Evolutionary conservation across 805 yeast species (phyloP).

Genomic region (Zygosaccharomyces rouxii): DNA sequence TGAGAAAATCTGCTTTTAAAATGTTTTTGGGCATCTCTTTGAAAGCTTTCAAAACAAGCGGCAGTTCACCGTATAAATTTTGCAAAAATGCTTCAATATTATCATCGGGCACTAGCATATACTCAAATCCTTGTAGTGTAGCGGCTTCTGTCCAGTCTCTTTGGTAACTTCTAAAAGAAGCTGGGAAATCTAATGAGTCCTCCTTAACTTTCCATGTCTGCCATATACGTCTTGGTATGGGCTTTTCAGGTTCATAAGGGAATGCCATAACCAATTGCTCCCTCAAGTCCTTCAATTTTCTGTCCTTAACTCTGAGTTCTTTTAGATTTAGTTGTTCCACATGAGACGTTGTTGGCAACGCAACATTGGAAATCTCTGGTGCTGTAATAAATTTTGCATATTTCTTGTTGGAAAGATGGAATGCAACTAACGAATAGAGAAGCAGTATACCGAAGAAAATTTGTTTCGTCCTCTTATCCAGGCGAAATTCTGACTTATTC

Average conservation of each 20-base stretch:
- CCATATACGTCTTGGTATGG: conserved; percentile 81
- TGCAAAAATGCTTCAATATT: conserved; percentile 52
- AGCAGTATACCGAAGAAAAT: conserved; percentile 7
- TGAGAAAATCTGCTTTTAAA: conserved; percentile 87
- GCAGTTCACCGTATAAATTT: conserved; percentile 62
- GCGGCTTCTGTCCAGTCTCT: conserved; percentile 50
- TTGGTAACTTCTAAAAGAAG: conserved; percentile 45
- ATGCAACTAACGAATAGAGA: conserved; percentile 10
- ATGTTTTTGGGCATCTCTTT: conserved; percentile 71
- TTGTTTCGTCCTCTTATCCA: conserved; percentile 12
- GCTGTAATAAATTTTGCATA: conserved; percentile 8
- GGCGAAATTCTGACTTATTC: conserved; percentile 1
- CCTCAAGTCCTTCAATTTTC: conserved; percentile 20
- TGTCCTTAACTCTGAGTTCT: conserved; percentile 7
- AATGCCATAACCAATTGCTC: conserved; percentile 60
- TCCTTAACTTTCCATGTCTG: conserved; percentile 85
- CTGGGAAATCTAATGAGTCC: conserved; percentile 54
- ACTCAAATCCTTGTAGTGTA: conserved; percentile 42
- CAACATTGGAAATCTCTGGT: conserved; percentile 5
- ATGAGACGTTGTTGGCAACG: conserved; percentile 30
- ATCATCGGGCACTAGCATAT: conserved; percentile 69
- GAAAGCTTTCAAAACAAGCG: conserved; percentile 74
- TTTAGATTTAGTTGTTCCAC: conserved; percentile 19
- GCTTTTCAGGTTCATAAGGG: conserved; percentile 64
- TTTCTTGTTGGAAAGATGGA: conserved; percentile 13